Percentiles rank a stretch among this genome's conserved stretches.
phyloP scores from a whole-genome alignment of 148 eudicot genomes.

The Bassia scoparia region DNA sequence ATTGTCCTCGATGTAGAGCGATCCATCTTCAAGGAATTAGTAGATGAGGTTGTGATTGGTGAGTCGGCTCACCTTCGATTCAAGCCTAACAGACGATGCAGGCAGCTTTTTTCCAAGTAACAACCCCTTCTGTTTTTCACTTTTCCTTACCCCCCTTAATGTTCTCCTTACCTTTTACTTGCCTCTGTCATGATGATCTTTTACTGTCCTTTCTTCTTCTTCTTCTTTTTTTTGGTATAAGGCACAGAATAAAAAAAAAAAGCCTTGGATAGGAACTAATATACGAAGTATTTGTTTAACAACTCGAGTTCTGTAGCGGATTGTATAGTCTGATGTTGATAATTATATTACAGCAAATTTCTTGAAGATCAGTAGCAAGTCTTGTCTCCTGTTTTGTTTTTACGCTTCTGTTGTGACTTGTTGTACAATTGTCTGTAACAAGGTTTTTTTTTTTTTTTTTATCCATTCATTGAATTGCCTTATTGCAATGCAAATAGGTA shows the following conservation, averaged over 20 bases:
- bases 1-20: conserved; percentile 77
- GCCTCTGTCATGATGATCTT: not conserved
- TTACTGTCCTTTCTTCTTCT: not conserved
- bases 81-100: conserved; percentile 48
- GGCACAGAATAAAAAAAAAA: conserved; percentile 23
- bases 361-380: conserved; percentile 8
- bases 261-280: conserved; percentile 17
- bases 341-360: conserved; percentile 17
- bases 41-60: conserved; percentile 60
- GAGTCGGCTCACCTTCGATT: conserved; percentile 41
- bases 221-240: not conserved
- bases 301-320: conserved; percentile 19
- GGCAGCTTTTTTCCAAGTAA: conserved; percentile 58
- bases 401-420: not conserved
- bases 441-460: too few species aligned
- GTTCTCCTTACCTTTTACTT: not conserved
- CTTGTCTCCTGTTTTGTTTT: not conserved
- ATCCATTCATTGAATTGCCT: too few species aligned
- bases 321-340: conserved; percentile 26
- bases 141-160: not conserved
- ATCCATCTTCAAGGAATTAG: conserved; percentile 74
- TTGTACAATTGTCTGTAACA: too few species aligned
- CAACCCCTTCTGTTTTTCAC: not conserved
- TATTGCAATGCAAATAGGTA: too few species aligned
- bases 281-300: conserved; percentile 8